Conservation (phyloP, 768 basidiomycete genomes). For the Lentinus brumalis region DNA sequence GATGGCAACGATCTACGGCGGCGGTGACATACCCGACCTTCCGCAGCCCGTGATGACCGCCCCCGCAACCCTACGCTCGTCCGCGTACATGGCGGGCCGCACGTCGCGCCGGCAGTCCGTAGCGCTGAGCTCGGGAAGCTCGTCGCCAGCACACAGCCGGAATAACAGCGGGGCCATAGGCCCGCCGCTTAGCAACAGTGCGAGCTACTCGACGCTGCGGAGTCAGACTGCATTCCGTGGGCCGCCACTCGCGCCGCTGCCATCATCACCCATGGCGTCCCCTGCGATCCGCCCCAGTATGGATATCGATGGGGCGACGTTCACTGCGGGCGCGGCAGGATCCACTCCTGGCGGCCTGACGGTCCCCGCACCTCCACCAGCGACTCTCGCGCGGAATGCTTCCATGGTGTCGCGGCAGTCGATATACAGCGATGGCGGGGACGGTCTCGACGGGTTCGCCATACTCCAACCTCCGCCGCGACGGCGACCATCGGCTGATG, state of each 20-base stretch:
- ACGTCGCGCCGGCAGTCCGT: conserved; percentile 10
- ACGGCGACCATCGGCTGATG: neutral
- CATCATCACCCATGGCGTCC: conserved; percentile 26
- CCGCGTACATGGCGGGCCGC: conserved; percentile 24
- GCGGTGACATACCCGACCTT: conserved; percentile 9
- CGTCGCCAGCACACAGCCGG: conserved; percentile 1
- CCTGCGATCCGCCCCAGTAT: conserved; percentile 16
- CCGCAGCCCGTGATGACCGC: conserved; percentile 11
- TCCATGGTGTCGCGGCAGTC: conserved; percentile 10
- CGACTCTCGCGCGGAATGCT: neutral
- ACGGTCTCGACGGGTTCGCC: conserved; percentile 11
- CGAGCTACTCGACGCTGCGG: conserved; percentile 2
- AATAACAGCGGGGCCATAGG: neutral
- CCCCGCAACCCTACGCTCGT: conserved; percentile 17
- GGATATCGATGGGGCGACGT: conserved; percentile 5
- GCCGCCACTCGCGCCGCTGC: conserved; percentile 29
- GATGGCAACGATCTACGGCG: conserved; percentile 45
- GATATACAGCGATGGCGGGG: conserved; percentile 6
- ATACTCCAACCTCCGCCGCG: conserved; percentile 16
- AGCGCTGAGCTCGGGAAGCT: neutral
- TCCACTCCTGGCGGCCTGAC: conserved; percentile 2
- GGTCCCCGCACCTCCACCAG: neutral
- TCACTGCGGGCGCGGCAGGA: neutral
- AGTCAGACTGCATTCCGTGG: conserved; percentile 18
- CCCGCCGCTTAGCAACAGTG: neutral